These are phyloP conservation scores for Trichoderma gamsii DNA, from an alignment of 495 filamentous ascomycete species.

Conservation along the genomic window DNA sequence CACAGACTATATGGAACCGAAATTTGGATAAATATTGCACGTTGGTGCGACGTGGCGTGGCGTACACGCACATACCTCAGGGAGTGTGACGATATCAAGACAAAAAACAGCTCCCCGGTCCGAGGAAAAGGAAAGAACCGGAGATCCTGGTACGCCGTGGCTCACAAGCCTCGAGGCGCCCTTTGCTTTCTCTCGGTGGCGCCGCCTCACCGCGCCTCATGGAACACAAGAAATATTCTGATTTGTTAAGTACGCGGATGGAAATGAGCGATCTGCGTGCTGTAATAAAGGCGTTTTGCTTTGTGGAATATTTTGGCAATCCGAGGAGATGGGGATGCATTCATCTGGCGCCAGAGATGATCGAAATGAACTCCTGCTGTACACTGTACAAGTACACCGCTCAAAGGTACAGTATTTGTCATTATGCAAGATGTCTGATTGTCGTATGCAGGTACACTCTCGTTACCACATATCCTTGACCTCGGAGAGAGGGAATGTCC, in stretches of 20 bases:
- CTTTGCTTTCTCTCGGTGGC: neutral
- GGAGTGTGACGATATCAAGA: neutral
- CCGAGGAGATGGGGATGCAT: too few relatives aligned
- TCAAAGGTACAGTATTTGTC: neutral
- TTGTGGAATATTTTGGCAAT: neutral
- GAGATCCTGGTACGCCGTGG: neutral
- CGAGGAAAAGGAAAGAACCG: neutral
- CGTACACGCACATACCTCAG: neutral
- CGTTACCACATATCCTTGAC: neutral
- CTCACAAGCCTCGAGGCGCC: neutral
- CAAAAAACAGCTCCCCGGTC: neutral
- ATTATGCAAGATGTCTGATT: neutral
- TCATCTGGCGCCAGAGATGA: neutral
- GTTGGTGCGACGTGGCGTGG: neutral
- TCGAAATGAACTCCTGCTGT: neutral
- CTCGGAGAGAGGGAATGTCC: neutral
- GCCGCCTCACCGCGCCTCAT: constrained; percentile 7
- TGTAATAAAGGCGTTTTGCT: neutral
- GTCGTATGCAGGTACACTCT: neutral
- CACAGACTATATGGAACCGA: neutral
- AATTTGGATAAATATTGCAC: neutral
- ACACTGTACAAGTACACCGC: neutral
- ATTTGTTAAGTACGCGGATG: neutral
- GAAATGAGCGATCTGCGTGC: neutral
- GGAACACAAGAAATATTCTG: neutral